Conservation (phyloP, 257 asterid species). For the Gentiana macrophylla region DNA sequence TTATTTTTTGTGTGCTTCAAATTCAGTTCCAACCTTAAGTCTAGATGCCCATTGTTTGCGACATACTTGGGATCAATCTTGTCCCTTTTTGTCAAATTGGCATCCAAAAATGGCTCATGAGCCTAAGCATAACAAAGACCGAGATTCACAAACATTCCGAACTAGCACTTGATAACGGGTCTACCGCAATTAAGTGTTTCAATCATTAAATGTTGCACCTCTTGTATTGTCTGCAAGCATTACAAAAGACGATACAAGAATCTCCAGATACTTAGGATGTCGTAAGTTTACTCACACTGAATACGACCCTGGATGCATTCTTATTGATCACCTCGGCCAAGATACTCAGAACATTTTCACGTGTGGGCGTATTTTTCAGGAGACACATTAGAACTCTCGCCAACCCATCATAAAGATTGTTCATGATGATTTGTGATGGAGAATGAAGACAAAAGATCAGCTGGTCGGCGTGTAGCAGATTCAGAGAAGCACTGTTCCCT, state of each 20-base stretch:
- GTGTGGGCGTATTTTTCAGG: slow-evolving; percentile 63
- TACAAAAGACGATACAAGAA: no score
- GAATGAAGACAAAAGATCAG: slow-evolving; percentile 88
- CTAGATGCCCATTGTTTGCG: no score
- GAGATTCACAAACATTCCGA: slow-evolving; percentile 97
- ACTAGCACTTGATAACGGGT: slow-evolving; percentile 87
- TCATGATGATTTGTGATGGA: slow-evolving; percentile 72
- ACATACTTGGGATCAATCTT: no score
- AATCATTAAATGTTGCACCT: no score
- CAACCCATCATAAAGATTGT: slow-evolving; percentile 71
- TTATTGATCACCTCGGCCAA: slow-evolving; percentile 80
- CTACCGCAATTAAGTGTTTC: no score
- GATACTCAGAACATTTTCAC: slow-evolving; percentile 78
- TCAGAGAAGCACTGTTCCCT: slow-evolving; percentile 93
- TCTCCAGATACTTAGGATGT: no score
- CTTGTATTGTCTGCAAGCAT: no score
- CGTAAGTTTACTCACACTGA: no score
- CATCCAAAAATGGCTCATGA: slow-evolving; percentile 91
- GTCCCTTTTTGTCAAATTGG: slow-evolving; percentile 69
- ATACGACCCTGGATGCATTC: slow-evolving; percentile 81
- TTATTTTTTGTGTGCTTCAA: no score
- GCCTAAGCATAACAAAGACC: slow-evolving; percentile 88
- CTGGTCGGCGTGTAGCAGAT: slow-evolving; percentile 72
- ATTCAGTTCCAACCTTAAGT: no score
- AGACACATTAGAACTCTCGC: slow-evolving; percentile 69